Base-by-base conservation (phyloP, 2,329 filamentous ascomycete genomes). In the Drechslera avenae region DNA sequence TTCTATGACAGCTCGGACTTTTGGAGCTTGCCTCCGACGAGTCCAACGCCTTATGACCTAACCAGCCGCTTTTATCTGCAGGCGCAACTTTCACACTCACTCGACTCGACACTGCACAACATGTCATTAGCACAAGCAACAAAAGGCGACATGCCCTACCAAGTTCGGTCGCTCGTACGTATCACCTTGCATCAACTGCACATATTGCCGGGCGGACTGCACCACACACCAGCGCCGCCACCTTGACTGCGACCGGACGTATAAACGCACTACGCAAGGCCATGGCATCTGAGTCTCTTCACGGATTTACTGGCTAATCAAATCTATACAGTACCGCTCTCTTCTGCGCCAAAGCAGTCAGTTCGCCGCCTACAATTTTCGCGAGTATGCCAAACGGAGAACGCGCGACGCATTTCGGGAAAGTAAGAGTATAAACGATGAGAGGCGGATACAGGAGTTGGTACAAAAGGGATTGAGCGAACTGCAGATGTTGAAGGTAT, bases 291-390 rank as follows among this genome's bases (percentile, higher is more conserved):
- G 9, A 2, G 6, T n/a, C 16, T 18, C 31, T 10, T 2, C 16
- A 31, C 7, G 13, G n/a, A 13, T 35, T 17, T 4, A 5, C 34
- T 5, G 23, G 28, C 43, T 61, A 35, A 65, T 36, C 13, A n/a
- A n/a, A 32, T 14, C 2, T 3, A 13, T 30, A 43, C 58, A 96
- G 92, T 97, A 96, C 77, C 92, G 94, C 62, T 93, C 93, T 69
- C 81, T 99, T 66, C 81, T 97, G 67, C 89, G 92, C 64, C 89
- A 94, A 74, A 86, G 91, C 56, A 82, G 83, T 56, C 89, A 96
- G 70, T 97, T 99, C 75, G 85, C 91, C 56, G 86, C 89, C 63
- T 99, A 97, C 81, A 99, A 97, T 78, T 99, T 97, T 82, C 86
- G 94, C 77, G 93, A 97, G 75, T 99, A 99, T 76, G 92, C 94